Evolutionary conservation across 108 stramenopile species (phyloP), one percentile per base, ranked within the genome.

Genomic region (Nitzschia palea): DNA sequence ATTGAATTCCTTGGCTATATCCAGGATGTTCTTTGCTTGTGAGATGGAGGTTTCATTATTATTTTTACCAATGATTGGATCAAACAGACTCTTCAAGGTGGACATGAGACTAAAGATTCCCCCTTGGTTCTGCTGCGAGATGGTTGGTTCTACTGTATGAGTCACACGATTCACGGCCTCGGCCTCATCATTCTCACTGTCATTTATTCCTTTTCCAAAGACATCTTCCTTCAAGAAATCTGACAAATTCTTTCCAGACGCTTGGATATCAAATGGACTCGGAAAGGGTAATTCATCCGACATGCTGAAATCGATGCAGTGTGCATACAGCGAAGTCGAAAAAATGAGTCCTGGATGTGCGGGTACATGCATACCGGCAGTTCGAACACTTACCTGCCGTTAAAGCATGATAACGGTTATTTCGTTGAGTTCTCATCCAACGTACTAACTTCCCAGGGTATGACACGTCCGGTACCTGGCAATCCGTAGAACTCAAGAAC

Each of bases 111-210:
- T 60, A 20, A 40, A 60, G 23, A 60, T n/a, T 8, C 37, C 25
- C 1, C 1, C 2, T 40, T 60, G 14, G 5, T 43, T 60, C 37
- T 60, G 59, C 20, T 60, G 40, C 1, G 59, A 40, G 1, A 60
- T n/a, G 10, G 36, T 14, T 26, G 59, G 59, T 22, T 60, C 40
- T 26, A 42, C 2, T 40, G 31, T 43, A 34, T 60, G 59, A 0
- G 59, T 60, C 27, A 60, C 23, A 3, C 59, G 59, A 43, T 60
- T 60, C 10, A 60, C 36, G 27, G 59, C 59, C 5, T 60, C 59
- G 36, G 59, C 59, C 40, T 60, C 59, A 25, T 60, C 40, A 1
- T 15, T 6, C 5, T 43, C 40, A 20, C 18, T 15, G 23, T n/a
- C 59, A 25, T 60, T 26, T 10, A 10, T 18, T 15, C 15, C 33